These are phyloP conservation scores for Aspergillus neoniger DNA, from an alignment of 2,329 filamentous ascomycete genomes.

Conservation along the genomic window DNA sequence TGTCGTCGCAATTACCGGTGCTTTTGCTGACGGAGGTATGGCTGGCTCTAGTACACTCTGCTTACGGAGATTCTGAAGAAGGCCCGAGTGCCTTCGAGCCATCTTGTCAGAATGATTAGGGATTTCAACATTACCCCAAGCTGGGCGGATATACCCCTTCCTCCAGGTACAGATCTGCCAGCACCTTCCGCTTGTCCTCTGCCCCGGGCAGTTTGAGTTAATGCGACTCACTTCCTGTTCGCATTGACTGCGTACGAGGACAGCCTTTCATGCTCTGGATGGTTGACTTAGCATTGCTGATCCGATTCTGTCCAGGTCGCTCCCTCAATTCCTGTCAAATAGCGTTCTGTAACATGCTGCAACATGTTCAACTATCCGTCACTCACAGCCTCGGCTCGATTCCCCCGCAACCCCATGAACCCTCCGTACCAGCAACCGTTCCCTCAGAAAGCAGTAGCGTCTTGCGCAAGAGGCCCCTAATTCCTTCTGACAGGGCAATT, in stretches of 20 bases:
- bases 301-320: slow-evolving; percentile 32
- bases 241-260: not conserved
- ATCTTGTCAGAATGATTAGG: slow-evolving; percentile 42
- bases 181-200: slow-evolving; percentile 13
- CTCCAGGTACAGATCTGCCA: slow-evolving; percentile 39
- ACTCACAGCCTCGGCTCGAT: slow-evolving; percentile 17
- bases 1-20: not conserved
- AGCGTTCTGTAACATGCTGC: slow-evolving; percentile 39
- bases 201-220: not conserved
- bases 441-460: slow-evolving; percentile 27
- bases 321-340: slow-evolving; percentile 42
- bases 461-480: slow-evolving; percentile 36
- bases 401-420: slow-evolving; percentile 27
- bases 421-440: slow-evolving; percentile 22
- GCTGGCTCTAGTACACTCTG: slow-evolving; percentile 38
- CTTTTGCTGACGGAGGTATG: slow-evolving; percentile 6
- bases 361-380: slow-evolving; percentile 24
- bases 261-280: not conserved
- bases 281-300: slow-evolving; percentile 17
- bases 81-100: slow-evolving; percentile 38
- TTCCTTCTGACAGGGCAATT: slow-evolving; percentile 32
- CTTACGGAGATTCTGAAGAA: slow-evolving; percentile 48
- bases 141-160: slow-evolving; percentile 46
- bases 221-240: slow-evolving; percentile 6
- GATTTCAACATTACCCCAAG: slow-evolving; percentile 39